These are phyloP conservation scores for Trametes pubescens DNA, from an alignment of 1,284 basidiomycete genomes.

Conservation along the genomic window DNA sequence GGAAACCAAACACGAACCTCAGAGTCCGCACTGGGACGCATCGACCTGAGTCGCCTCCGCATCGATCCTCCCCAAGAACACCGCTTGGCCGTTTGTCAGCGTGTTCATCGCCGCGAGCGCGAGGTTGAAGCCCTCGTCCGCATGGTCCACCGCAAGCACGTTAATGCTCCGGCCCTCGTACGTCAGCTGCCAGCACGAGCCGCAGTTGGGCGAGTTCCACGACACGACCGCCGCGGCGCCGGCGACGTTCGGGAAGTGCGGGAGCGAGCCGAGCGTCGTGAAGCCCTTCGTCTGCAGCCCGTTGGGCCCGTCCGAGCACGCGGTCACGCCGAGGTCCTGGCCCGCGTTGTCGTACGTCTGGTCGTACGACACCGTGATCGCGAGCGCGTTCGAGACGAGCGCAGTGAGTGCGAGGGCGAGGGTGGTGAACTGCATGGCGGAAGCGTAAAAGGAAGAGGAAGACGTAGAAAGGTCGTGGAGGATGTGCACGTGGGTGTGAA, in stretches of 20 bases:
- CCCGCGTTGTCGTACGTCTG: slow-evolving; percentile 49
- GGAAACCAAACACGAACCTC: slow-evolving; percentile 3
- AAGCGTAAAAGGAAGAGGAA: neutral
- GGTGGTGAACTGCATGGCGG: slow-evolving; percentile 23
- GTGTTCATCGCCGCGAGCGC: slow-evolving; percentile 43
- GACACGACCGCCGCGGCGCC: slow-evolving; percentile 50
- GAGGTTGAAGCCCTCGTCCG: slow-evolving; percentile 50
- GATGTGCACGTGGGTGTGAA: neutral
- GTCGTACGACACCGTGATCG: slow-evolving; percentile 52
- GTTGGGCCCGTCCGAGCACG: slow-evolving; percentile 58
- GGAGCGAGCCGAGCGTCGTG: slow-evolving; percentile 56
- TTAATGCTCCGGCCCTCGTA: slow-evolving; percentile 49
- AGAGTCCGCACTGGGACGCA: slow-evolving; percentile 38
- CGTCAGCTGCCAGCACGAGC: slow-evolving; percentile 55
- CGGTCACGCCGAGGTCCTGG: slow-evolving; percentile 46
- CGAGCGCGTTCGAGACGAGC: slow-evolving; percentile 28
- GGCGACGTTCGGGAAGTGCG: slow-evolving; percentile 61
- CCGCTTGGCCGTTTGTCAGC: slow-evolving; percentile 39
- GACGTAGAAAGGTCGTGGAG: neutral
- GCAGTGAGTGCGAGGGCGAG: slow-evolving; percentile 32
- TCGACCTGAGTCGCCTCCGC: slow-evolving; percentile 35
- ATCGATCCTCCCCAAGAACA: slow-evolving; percentile 35
- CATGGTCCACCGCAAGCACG: slow-evolving; percentile 52
- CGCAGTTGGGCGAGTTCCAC: slow-evolving; percentile 53
- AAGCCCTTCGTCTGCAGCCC: slow-evolving; percentile 53